Evolutionary conservation across 257 asterid genomes (phyloP), one percentile per base, ranked within the genome.

Genomic region (Cinchona pubescens): DNA sequence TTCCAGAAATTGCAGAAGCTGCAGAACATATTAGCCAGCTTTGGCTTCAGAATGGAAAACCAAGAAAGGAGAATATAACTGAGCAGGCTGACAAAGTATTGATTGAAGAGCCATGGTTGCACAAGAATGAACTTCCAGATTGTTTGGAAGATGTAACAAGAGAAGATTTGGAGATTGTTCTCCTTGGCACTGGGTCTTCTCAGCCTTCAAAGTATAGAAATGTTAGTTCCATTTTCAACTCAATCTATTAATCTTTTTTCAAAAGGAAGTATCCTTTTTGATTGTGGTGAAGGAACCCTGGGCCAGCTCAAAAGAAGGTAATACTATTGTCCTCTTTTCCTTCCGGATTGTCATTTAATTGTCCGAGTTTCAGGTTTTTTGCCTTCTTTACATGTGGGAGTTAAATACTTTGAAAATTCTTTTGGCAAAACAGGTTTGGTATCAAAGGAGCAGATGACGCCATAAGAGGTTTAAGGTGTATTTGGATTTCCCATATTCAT

Each of bases 121-220:
- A 63, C 37, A 86, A 79, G 68, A 72, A 55, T 78, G 82, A 79
- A 68, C 78, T 85, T 63, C 97, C 99, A n/a, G 81, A 88, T 81
- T 92, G 97, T 79, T 92, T 95, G 74, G 92, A 91, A 83, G 85
- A 86, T 64, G 82, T 91, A 76, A 76, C 87, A 35, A 83, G 99
- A 85, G 96, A 92, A 71, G 93, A 92, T 49, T 78, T 85, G 86
- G 99, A 95, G 90, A 92, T 95, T 75, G 96, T 95, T 84, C 91
- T 95, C 79, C 97, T 95, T 9, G 99, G 99, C 71, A 95, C 99
- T 5, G 99, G 99, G 46, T 95, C 99, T 62, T 92, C 99, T 66
- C 99, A 95, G 79, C 98, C 99, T 71, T 95, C 99, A n/a, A 95
- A 95, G 73, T 92, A 95, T 82, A 90, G 99, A 73, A 95, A 95